Evolutionary conservation across 306 rosid genomes (phyloP).

Genomic region (Pterocarpus santalinus): DNA sequence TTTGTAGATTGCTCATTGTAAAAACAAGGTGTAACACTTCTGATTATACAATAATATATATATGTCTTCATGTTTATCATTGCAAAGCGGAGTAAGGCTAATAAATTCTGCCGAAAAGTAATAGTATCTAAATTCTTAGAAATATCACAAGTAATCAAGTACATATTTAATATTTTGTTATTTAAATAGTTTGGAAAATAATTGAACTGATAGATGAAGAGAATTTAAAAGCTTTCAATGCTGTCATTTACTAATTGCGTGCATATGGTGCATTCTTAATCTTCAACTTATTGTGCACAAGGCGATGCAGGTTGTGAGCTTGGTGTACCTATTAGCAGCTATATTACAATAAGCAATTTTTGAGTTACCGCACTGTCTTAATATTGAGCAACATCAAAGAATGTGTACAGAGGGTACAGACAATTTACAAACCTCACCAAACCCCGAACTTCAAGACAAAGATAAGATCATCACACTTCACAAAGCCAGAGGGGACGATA

Average conservation of each 20-base stretch:
- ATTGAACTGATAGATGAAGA: not conserved
- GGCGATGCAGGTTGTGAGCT: slow-evolving; percentile 11
- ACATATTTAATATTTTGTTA: not conserved
- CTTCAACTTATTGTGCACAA: not conserved
- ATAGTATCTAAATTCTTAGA: not conserved
- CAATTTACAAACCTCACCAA: slow-evolving; percentile 28
- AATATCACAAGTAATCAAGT: not conserved
- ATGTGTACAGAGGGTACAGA: not conserved
- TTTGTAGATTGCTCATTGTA: slow-evolving; percentile 39
- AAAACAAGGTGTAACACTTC: slow-evolving; percentile 35
- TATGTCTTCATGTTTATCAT: slow-evolving; percentile 5
- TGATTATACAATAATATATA: slow-evolving; percentile 4
- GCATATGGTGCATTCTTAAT: not conserved
- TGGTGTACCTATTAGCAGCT: slow-evolving; percentile 5
- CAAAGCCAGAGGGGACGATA: not conserved
- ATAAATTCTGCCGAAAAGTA: not conserved
- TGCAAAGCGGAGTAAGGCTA: not conserved
- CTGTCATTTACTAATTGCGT: too few species aligned
- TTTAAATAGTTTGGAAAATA: not conserved
- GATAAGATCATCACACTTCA: not conserved
- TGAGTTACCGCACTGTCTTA: not conserved
- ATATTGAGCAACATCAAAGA: not conserved
- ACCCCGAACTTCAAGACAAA: slow-evolving; percentile 41
- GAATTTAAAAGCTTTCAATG: not conserved
- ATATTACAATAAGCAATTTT: slow-evolving; percentile 1